Evolutionary conservation across 345 rosid species (phyloP).

Genomic region (Lagerstroemia speciosa): DNA sequence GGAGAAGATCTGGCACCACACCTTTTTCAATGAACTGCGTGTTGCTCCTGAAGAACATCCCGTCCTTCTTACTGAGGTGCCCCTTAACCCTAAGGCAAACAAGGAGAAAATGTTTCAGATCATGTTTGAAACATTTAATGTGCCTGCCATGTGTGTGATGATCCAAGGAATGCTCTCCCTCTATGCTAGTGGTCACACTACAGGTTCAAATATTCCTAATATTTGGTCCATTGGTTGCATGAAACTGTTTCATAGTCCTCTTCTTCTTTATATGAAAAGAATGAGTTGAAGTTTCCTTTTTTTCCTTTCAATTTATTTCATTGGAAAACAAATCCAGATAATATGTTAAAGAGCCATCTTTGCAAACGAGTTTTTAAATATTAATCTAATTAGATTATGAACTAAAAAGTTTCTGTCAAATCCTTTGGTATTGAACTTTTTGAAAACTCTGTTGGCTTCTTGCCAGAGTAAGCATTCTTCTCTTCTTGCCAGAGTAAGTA

Average conservation of each 20-base stretch:
- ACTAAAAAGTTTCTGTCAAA: too few species aligned
- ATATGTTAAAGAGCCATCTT: too few species aligned
- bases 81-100: slow-evolving; percentile 11
- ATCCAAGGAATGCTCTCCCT: slow-evolving; percentile 9
- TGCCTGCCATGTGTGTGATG: slow-evolving; percentile 9
- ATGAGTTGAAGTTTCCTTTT: neutral
- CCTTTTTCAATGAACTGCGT: too few species aligned
- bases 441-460: too few species aligned
- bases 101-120: slow-evolving; percentile 9
- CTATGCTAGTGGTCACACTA: slow-evolving; percentile 11
- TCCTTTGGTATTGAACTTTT: too few species aligned
- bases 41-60: slow-evolving; percentile 13
- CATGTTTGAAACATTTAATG: slow-evolving; percentile 11
- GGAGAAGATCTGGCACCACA: slow-evolving; percentile 13
- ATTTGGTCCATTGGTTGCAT: too few species aligned
- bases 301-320: neutral
- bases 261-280: neutral
- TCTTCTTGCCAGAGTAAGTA: too few species aligned
- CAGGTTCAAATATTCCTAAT: neutral
- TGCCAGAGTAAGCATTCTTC: too few species aligned
- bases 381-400: too few species aligned
- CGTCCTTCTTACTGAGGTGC: slow-evolving; percentile 8
- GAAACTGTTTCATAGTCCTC: too few species aligned
- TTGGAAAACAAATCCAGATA: neutral
- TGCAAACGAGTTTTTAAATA: too few species aligned